Base-by-base conservation (phyloP, 192 early-diverging fungal species). In the Rhizoclosmatium sp. region DNA sequence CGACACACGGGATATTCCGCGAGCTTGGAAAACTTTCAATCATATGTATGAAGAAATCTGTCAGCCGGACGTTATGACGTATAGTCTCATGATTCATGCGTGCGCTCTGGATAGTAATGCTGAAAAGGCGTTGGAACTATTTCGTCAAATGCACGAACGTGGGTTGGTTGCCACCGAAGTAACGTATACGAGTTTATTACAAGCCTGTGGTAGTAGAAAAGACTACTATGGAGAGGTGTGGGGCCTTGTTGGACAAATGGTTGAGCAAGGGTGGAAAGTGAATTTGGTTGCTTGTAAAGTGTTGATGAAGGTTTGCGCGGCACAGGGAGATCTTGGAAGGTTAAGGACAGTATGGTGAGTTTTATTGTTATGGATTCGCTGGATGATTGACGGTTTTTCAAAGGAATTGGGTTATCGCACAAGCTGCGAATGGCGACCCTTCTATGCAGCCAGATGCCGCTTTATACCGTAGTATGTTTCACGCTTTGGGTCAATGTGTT, bases 1-100 rank as follows among this genome's bases (percentile, higher is more conserved):
- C 3, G 87, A 90, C 47, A 77, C 86, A 19, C 83, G 86, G 23
- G 89, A 98, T 65, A 84, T 92, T 31, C 78, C 89, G 23, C 91
- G 93, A 0, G 96, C 96, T 23, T 99, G 97, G 97, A 87, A 87
- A 46, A 91, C 93, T 31, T 99, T 97, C 86, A 91, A 97, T 77
- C 88, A 94, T 75, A 91, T 97, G 92, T 89, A 93, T 62, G 83
- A 87, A 21, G 92, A 94, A 62, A 89, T 93, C 39, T 88, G 90
- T 45, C 82, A 90, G 64, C 95, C 97, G 0, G 93, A 96, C 78
- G 91, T 93, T 65, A 88, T 91, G 0, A 89, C 90, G 4, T 99
- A 94, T 76, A 91, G 89, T 21, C 82, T 96, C 40, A 98, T 99
- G 96, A 94, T 99, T 48, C 91, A 93, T 75, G 94, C 96, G 1